Base-by-base conservation (phyloP, 306 rosid genomes). In the Arachis hypogaea region DNA sequence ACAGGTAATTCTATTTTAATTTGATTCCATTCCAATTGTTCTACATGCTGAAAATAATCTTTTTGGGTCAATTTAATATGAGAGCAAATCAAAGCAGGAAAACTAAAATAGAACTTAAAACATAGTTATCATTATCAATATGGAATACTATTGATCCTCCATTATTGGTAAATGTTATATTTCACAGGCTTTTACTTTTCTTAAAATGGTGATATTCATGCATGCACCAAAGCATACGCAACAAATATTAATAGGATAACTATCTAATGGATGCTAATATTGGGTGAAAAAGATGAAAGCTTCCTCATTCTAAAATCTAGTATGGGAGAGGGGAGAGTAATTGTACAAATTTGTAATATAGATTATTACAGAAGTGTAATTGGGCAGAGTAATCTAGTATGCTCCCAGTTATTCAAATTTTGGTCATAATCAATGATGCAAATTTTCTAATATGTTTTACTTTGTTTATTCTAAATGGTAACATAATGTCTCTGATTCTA, bases 1-100 rank as follows among this genome's bases (percentile, higher is more conserved):
- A 67, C 98, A 86, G 89, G 98, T 95, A 71, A 52, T 66, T 73
- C 7, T 45, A 49, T 49, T 40, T 60, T 40, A 57, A 46, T 47
- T 46, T n/a, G 59, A 36, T 44, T 46, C 73, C 66, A 61, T 69
- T 66, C 42, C 45, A 12, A 14, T 56, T 56, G 66, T 70, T 16
- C 47, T 47, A 45, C 54, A 16, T 55, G 61, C 40, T 60, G 60
- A 52, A 66, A 62, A 41, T 45, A 5, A 43, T 7, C 9, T 56
- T 61, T 7, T 12, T 52, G 5, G 29, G 10, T 52, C 7, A 11
- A 52, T 52, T 46, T 52, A 22, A 51, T 51, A 11, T 40, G 40
- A 61, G 47, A 12, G 66, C 28, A 61, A 36, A 61, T 5, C 28
- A 61, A 61, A 40, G 41, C 22, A 9, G 63, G 41, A 9, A 59